Conservation (phyloP, 2,329 filamentous ascomycete genomes). For the Calonectria pseudoreteaudii region DNA sequence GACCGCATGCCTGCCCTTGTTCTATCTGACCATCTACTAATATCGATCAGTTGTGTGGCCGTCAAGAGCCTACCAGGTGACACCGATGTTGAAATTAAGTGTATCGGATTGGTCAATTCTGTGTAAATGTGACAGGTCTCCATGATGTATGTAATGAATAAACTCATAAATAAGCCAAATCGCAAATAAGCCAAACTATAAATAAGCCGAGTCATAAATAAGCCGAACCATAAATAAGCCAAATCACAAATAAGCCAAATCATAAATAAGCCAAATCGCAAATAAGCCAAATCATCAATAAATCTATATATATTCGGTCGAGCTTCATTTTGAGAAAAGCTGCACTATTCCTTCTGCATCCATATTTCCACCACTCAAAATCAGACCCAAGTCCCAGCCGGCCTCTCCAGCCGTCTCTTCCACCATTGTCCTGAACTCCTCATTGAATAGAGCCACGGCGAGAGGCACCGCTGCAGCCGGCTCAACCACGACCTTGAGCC, state of each 20-base stretch:
- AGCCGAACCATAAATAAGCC: too few relatives aligned
- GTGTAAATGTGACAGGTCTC: background rate
- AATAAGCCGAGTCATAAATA: too few relatives aligned
- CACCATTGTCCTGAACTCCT: constrained; percentile 80
- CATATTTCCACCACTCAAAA: constrained; percentile 72
- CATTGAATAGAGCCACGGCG: constrained; percentile 85
- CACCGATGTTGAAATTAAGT: constrained; percentile 9
- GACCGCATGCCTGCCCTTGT: background rate
- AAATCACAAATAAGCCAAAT: too few relatives aligned
- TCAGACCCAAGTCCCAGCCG: constrained; percentile 78
- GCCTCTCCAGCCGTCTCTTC: constrained; percentile 75
- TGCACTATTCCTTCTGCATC: background rate
- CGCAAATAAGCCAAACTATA: too few relatives aligned
- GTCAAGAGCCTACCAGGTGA: background rate
- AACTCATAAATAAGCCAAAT: too few relatives aligned
- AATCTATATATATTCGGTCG: background rate
- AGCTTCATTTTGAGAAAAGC: background rate
- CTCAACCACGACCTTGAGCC: constrained; percentile 92
- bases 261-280: too few relatives aligned
- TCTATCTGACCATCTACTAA: background rate
- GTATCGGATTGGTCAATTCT: background rate
- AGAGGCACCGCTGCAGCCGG: constrained; percentile 85
- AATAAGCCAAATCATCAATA: too few relatives aligned
- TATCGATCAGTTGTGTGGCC: background rate
- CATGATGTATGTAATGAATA: too few relatives aligned